Conservation (phyloP, 768 basidiomycete genomes). For the Tricholoma bakamatsutake region DNA sequence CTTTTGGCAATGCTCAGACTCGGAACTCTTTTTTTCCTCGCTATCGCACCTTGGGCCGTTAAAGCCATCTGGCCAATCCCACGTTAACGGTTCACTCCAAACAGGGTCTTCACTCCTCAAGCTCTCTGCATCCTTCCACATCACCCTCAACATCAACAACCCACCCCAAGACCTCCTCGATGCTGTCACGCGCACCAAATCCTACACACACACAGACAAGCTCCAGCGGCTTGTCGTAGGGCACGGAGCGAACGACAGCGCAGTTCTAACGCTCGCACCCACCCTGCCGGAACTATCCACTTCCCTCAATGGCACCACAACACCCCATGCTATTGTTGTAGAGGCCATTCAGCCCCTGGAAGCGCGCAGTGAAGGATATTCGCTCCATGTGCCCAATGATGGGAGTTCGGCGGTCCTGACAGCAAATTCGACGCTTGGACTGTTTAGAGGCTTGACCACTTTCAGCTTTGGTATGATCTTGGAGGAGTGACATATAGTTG, state of each 20-base stretch:
- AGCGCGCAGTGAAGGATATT: conserved; percentile 54
- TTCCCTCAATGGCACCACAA: conserved; percentile 24
- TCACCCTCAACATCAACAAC: conserved; percentile 35
- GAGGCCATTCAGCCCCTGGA: conserved; percentile 47
- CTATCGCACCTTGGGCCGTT: conserved; percentile 8
- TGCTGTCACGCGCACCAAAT: conserved; percentile 47
- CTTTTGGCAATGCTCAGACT: conserved; percentile 3
- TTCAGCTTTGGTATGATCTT: conserved; percentile 68
- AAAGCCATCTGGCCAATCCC: conserved; percentile 46
- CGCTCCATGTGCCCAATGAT: conserved; percentile 45
- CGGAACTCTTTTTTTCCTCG: neutral
- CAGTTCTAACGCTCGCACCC: conserved; percentile 31
- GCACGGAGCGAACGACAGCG: conserved; percentile 45
- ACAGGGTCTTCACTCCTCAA: conserved; percentile 38
- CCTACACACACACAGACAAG: conserved; percentile 43
- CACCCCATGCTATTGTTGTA: conserved; percentile 39
- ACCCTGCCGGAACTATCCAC: conserved; percentile 39
- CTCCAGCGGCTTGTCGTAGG: conserved; percentile 54
- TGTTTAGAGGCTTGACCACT: conserved; percentile 71
- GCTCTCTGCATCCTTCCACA: conserved; percentile 46
- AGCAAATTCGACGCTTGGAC: conserved; percentile 60
- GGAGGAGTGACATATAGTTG: conserved; percentile 43
- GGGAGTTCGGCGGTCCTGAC: conserved; percentile 48
- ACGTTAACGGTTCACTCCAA: conserved; percentile 32
- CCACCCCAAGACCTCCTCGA: conserved; percentile 51